Evolutionary conservation across 768 basidiomycete species (phyloP).

Genomic region (Mycena crocata): DNA sequence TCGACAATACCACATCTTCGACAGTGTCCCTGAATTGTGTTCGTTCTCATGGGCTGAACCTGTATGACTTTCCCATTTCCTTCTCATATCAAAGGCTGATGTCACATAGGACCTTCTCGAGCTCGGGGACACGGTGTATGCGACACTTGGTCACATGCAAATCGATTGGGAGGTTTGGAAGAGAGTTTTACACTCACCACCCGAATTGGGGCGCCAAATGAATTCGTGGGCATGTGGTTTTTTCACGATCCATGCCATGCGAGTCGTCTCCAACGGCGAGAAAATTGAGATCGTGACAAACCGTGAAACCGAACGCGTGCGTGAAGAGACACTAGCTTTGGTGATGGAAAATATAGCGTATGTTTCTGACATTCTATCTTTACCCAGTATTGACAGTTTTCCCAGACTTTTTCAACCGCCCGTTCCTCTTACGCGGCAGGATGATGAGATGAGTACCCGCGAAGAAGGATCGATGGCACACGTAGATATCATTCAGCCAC

Average conservation of each 20-base stretch:
- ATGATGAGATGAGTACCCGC: not conserved
- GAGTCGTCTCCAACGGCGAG: not conserved
- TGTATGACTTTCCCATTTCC: not conserved
- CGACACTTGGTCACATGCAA: not conserved
- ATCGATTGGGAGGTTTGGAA: constrained; percentile 3
- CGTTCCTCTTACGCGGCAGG: not conserved
- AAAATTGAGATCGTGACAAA: not conserved
- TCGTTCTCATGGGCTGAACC: constrained; percentile 22
- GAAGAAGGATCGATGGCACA: not conserved
- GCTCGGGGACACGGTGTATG: constrained; percentile 19
- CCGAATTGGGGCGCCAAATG: constrained; percentile 13
- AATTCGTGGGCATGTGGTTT: constrained; percentile 20
- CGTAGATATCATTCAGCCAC: too few relatives aligned
- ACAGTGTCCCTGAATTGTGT: constrained; percentile 13
- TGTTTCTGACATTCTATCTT: not conserved
- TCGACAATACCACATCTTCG: constrained; percentile 6
- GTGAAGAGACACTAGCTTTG: not conserved
- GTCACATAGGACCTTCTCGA: constrained; percentile 13
- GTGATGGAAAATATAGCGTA: not conserved
- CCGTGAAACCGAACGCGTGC: not conserved
- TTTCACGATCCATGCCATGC: constrained; percentile 18
- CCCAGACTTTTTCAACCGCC: not conserved
- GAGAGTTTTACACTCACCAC: not conserved
- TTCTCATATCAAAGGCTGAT: not conserved
- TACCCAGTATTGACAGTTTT: not conserved